A percentile compares a stretch with the other conserved stretches of the same genome.
Conservation (phyloP, 441 rosid genomes). For the Aquilaria agallochum region DNA sequence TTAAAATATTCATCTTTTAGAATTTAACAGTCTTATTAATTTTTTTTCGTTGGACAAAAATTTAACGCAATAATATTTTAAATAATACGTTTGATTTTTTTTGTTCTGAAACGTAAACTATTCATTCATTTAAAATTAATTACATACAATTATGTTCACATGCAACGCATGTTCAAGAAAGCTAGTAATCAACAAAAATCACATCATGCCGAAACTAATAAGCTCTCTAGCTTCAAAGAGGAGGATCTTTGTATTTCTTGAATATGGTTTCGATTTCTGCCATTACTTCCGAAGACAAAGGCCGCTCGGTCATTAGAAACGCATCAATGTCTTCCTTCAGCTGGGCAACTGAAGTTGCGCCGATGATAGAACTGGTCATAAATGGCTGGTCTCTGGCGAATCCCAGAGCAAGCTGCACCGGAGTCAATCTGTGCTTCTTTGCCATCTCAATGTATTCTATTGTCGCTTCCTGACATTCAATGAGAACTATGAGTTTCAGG, state of each 20-base stretch:
- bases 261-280: conserved; percentile 61
- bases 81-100: no score
- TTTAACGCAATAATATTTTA: no score
- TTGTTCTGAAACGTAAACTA: no score
- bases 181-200: no score
- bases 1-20: no score
- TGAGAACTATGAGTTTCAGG: neutral
- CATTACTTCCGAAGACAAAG: conserved; percentile 58
- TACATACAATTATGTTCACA: no score
- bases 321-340: conserved; percentile 84
- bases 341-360: conserved; percentile 76
- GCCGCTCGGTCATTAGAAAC: conserved; percentile 59
- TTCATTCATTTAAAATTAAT: no score
- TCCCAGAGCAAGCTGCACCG: conserved; percentile 73
- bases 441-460: conserved; percentile 56
- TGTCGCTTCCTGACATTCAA: conserved; percentile 65
- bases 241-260: conserved; percentile 79
- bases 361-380: conserved; percentile 82
- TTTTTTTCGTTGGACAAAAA: no score
- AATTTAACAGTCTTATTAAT: no score
- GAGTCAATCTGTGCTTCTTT: conserved; percentile 70
- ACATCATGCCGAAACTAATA: no score
- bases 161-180: no score
- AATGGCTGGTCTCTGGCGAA: conserved; percentile 78
- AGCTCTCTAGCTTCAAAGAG: conserved; percentile 13